phyloP scores from a whole-genome alignment of 148 eudicot genomes.

The Agrostemma githago region DNA sequence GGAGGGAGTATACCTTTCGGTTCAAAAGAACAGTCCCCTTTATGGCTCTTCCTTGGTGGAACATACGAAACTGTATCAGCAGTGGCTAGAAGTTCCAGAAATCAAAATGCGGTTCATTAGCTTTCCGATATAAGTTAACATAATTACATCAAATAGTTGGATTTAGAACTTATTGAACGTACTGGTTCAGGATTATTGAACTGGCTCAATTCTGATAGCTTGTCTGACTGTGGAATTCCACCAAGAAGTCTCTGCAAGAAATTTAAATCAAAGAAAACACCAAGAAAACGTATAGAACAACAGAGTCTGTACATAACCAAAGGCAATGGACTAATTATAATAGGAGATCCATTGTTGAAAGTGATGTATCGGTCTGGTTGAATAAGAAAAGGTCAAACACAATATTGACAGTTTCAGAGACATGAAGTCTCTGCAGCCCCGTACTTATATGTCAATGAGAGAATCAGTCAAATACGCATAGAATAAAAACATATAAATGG shows the following conservation, averaged over 20 bases:
- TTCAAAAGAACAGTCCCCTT: slow-evolving; percentile 93
- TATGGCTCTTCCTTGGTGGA: slow-evolving; percentile 63
- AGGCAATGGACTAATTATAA: background rate
- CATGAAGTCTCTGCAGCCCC: background rate
- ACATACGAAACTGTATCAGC: slow-evolving; percentile 80
- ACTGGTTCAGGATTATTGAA: slow-evolving; percentile 41
- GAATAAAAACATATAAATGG: background rate
- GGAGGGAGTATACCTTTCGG: slow-evolving; percentile 59
- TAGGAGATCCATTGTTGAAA: background rate
- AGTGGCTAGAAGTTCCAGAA: slow-evolving; percentile 50
- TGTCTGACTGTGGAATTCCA: slow-evolving; percentile 17
- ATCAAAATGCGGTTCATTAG: background rate
- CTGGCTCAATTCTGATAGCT: slow-evolving; percentile 15
- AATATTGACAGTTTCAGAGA: background rate
- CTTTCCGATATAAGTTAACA: slow-evolving; percentile 1
- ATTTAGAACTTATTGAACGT: slow-evolving; percentile 9
- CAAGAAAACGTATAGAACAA: background rate
- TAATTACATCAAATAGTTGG: background rate
- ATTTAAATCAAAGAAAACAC: background rate
- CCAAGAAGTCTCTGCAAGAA: slow-evolving; percentile 26
- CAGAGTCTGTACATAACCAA: background rate
- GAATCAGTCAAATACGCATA: background rate
- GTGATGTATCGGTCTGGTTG: background rate
- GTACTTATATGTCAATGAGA: background rate
- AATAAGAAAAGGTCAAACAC: background rate